These are phyloP conservation scores for Pleurozium schreberi DNA, from an alignment of 225 moss, liverwort and hornwort species.

Conservation along the genomic window DNA sequence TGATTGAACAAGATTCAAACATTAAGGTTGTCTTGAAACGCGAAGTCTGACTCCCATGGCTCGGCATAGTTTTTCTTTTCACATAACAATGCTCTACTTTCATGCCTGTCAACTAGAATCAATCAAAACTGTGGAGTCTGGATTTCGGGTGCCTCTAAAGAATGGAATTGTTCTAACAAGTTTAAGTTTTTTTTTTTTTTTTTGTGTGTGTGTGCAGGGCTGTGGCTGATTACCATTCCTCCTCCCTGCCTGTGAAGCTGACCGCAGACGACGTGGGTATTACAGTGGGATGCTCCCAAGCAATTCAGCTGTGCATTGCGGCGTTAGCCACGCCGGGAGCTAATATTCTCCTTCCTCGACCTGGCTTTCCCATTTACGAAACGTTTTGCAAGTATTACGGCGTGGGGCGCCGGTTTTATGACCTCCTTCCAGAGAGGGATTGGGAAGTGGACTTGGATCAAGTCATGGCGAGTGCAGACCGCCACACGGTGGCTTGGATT, in stretches of 20 bases:
- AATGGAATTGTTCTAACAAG: neutral
- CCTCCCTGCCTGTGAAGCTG: slow-evolving; percentile 31
- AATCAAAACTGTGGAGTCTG: neutral
- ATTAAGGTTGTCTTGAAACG: neutral
- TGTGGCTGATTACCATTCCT: slow-evolving; percentile 73
- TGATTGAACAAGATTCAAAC: neutral
- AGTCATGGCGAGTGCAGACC: slow-evolving; percentile 37
- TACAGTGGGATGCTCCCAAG: slow-evolving; percentile 69
- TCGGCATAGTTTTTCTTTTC: neutral
- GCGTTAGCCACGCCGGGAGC: slow-evolving; percentile 50
- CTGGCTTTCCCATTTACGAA: slow-evolving; percentile 83
- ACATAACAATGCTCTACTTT: neutral
- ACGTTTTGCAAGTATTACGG: slow-evolving; percentile 63
- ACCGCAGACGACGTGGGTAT: slow-evolving; percentile 56
- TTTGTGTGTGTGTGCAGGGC: slow-evolving; percentile 14
- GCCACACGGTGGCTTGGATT: slow-evolving; percentile 58
- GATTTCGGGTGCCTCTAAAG: too few species aligned
- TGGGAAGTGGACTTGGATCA: slow-evolving; percentile 77
- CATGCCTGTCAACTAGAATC: neutral
- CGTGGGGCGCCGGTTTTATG: slow-evolving; percentile 54
- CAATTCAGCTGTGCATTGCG: slow-evolving; percentile 67
- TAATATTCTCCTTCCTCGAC: slow-evolving; percentile 73
- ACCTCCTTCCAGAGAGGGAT: slow-evolving; percentile 54
- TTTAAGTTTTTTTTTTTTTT: too few species aligned
- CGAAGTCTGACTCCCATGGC: neutral